phyloP scores from a whole-genome alignment of 441 rosid species.

The Pelargonium fulgidum region DNA sequence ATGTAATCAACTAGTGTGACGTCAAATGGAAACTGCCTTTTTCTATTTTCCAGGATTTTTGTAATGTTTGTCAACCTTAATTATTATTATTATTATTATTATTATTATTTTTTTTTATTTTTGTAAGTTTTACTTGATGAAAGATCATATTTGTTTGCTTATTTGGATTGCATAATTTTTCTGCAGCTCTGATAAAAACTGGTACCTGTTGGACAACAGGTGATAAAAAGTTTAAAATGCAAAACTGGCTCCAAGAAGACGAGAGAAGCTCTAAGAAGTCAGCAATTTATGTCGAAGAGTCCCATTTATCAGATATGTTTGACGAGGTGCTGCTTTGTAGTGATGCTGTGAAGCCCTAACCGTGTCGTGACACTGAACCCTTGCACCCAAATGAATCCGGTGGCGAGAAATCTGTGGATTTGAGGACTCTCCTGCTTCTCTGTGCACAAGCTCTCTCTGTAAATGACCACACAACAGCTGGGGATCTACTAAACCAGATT shows the following conservation, averaged over 20 bases:
- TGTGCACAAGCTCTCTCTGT: constrained; percentile 7
- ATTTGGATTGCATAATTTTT: no score
- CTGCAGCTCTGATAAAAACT: no score
- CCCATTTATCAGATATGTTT: background rate
- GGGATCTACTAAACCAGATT: constrained; percentile 1
- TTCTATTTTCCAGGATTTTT: no score
- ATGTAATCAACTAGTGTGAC: no score
- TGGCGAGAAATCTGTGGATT: background rate
- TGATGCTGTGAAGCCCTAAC: background rate
- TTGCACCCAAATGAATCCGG: background rate
- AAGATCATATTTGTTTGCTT: no score
- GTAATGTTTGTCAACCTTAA: no score
- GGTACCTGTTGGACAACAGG: no score
- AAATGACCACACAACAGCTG: background rate
- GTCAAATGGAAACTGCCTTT: no score
- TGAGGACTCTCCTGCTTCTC: background rate
- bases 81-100: no score
- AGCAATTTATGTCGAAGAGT: background rate
- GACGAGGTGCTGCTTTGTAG: background rate
- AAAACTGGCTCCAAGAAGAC: background rate
- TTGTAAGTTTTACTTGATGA: no score
- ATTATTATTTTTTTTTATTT: no score
- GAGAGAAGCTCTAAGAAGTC: constrained; percentile 5
- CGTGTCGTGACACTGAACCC: background rate
- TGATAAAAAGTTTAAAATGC: no score